Conservation (phyloP, 108 stramenopile species). For the Stephanodiscus minutulus region DNA sequence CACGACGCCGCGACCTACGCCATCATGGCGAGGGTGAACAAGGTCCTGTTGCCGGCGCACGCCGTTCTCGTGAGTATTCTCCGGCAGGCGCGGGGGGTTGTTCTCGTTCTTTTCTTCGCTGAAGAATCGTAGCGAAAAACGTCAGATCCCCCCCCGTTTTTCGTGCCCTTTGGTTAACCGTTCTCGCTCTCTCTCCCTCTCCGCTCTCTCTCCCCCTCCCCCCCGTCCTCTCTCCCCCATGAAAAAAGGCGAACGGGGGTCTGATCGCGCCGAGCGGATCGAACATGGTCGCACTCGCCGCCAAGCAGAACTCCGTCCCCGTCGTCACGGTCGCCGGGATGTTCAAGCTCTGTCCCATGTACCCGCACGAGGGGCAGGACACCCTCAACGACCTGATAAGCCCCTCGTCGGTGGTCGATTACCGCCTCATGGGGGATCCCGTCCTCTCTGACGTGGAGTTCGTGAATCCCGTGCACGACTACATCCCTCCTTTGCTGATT, state of each 20-base stretch:
- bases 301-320: constrained; percentile 92
- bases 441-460: constrained; percentile 78
- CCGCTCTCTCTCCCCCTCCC: neutral
- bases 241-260: constrained; percentile 91
- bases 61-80: constrained; percentile 74
- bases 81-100: neutral
- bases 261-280: constrained; percentile 89
- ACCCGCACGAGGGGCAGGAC: constrained; percentile 95
- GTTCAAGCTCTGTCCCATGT: constrained; percentile 97
- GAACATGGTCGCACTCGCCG: constrained; percentile 91
- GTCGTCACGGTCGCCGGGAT: constrained; percentile 93
- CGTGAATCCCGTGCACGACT: constrained; percentile 94
- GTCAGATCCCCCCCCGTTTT: too few species aligned
- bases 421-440: constrained; percentile 58
- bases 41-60: constrained; percentile 92
- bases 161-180: neutral
- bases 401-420: constrained; percentile 69
- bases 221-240: neutral
- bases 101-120: neutral
- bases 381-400: constrained; percentile 89
- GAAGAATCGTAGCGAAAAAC: too few species aligned
- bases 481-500: constrained; percentile 92
- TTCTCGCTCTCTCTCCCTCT: neutral
- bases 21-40: constrained; percentile 94
- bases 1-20: constrained; percentile 75